Conservation (phyloP, 1,284 basidiomycete species). For the Hypsizygus ulmarius region DNA sequence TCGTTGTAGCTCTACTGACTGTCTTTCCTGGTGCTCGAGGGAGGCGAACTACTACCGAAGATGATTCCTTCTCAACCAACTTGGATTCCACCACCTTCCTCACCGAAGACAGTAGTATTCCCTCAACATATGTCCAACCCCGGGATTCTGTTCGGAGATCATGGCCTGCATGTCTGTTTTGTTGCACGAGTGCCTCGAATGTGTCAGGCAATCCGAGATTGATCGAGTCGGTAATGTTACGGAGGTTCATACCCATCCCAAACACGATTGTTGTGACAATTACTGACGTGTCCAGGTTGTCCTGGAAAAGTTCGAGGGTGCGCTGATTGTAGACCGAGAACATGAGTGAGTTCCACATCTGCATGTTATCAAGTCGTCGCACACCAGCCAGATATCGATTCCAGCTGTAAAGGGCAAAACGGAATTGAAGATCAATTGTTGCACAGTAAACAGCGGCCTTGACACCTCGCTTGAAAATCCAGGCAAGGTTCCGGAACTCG, state of each 20-base stretch:
- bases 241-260: conserved; percentile 25
- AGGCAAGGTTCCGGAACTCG: conserved; percentile 19
- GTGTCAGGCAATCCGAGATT: conserved; percentile 22
- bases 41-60: too few relatives aligned
- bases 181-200: conserved; percentile 19
- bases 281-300: conserved; percentile 16
- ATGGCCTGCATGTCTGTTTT: conserved; percentile 21
- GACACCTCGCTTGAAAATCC: conserved; percentile 17
- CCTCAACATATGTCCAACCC: conserved; percentile 18
- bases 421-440: conserved; percentile 5
- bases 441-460: conserved; percentile 10
- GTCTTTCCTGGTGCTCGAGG: neutral
- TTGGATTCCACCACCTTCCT: neutral
- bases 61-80: neutral
- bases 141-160: conserved; percentile 9
- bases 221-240: conserved; percentile 20
- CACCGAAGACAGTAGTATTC: neutral
- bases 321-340: conserved; percentile 16
- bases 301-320: conserved; percentile 18
- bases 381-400: neutral
- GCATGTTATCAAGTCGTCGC: conserved; percentile 10
- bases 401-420: conserved; percentile 8
- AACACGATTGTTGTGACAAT: conserved; percentile 27
- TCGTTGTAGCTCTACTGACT: neutral
- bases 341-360: conserved; percentile 12